Base-by-base conservation (phyloP, 192 early-diverging fungal species). In the Coemansia sp. region DNA sequence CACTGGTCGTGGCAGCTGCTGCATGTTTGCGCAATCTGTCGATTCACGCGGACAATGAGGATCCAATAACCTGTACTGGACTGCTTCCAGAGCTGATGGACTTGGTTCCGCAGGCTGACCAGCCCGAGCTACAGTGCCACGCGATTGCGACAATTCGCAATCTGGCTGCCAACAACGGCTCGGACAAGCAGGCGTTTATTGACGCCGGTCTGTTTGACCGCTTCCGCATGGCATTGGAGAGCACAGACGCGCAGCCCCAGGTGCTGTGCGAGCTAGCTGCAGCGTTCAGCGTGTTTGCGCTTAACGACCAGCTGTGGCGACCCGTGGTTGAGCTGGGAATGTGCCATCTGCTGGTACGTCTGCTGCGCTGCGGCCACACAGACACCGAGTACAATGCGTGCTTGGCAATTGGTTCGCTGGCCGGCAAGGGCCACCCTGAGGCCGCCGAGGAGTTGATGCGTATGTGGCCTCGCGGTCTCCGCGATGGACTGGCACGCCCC, bases 21-120 rank as follows among this genome's bases (percentile, higher is more conserved):
- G 93, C 93, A 2, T 94, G 92, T 56, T 83, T 95, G 56, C 88
- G 93, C 57, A 95, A 95, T 65, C 86, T 95, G 40, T 94, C 93
- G 34, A 95, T 95, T 57, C 91, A 93, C 65, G 85, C 90, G 11
- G 75, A 84, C 51, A 93, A 93, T 78, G 93, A 94, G 70, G 86
- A 87, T 17, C 90, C 90, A 26, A 93, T 93, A 57, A 85, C 93
- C 38, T 86, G 88, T 61, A 88, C 88, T 26, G 88, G 87, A 14
- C 89, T 93, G 54, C 73, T 95, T 55, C 78, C 87, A n/a, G 65
- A 63, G 9, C 59, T 82, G 52, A 59, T 75, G 40, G 48, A 44
- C 48, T 62, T 83, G 50, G 63, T 71, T 17, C 61, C 75, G 15
- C 65, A 71, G 62, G 62, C 72, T 34, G 90, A 87, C 68, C 91